These are phyloP conservation scores for Leptomonas pyrrhocoris DNA, from an alignment of 208 protist species.

Conservation along the genomic window DNA sequence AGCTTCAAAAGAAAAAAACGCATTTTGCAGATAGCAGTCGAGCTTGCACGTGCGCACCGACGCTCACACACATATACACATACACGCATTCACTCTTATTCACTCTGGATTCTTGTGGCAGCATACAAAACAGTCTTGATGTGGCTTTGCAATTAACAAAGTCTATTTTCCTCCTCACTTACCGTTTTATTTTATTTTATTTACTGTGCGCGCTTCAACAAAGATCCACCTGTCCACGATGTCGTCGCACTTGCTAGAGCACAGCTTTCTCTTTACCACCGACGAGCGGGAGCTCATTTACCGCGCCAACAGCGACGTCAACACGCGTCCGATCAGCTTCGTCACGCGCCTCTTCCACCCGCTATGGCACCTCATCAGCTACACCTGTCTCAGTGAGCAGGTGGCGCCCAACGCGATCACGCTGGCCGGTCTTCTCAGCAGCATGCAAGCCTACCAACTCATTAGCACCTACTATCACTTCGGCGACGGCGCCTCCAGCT, in stretches of 20 bases:
- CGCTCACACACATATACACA: too few relatives aligned
- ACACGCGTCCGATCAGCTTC: constrained; percentile 76
- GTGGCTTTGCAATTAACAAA: too few relatives aligned
- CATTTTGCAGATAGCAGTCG: too few relatives aligned
- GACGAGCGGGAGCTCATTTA: constrained; percentile 77
- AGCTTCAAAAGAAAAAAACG: too few relatives aligned
- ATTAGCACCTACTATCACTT: constrained; percentile 73
- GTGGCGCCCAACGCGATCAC: constrained; percentile 93
- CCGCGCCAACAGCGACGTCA: constrained; percentile 63
- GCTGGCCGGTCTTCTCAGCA: constrained; percentile 73
- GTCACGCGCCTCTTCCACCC: constrained; percentile 74
- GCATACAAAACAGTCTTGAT: too few relatives aligned
- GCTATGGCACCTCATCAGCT: constrained; percentile 68
- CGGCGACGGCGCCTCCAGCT: constrained; percentile 9
- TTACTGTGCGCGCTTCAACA: too few relatives aligned
- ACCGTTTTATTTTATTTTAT: constrained; percentile 10
- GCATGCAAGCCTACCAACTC: constrained; percentile 88
- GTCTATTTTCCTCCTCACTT: too few relatives aligned
- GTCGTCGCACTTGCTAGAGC: constrained; percentile 57
- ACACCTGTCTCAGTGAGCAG: constrained; percentile 64
- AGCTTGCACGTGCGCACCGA: too few relatives aligned
- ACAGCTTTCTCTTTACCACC: constrained; percentile 83
- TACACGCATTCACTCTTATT: too few relatives aligned
- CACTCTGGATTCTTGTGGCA: too few relatives aligned
- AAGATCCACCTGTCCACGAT: too few relatives aligned